These are phyloP conservation scores for Cryptosporidium parvum DNA, from an alignment of 169 alveolate species.

Conservation along the genomic window DNA sequence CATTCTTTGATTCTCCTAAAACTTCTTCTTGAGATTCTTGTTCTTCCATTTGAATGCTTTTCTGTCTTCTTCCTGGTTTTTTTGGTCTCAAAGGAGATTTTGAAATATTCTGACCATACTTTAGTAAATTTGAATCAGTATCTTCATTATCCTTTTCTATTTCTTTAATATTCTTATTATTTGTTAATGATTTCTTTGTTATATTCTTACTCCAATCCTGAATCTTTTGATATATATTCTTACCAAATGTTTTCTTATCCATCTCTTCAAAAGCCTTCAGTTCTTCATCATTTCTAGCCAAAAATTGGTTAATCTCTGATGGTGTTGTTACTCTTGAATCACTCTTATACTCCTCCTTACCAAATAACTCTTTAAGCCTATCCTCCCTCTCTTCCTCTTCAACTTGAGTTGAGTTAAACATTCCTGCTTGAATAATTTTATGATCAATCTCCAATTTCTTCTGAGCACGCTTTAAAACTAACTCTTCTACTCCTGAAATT, in stretches of 20 bases:
- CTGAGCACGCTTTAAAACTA: slow-evolving; percentile 90
- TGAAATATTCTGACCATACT: slow-evolving; percentile 29
- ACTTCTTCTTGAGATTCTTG: slow-evolving; percentile 8
- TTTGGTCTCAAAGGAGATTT: slow-evolving; percentile 58
- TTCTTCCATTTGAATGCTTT: neutral
- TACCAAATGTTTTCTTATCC: slow-evolving; percentile 86
- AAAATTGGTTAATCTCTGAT: slow-evolving; percentile 85
- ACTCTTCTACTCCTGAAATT: slow-evolving; percentile 91
- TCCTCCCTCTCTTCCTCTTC: slow-evolving; percentile 88
- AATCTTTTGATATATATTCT: slow-evolving; percentile 79
- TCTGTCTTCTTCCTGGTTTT: slow-evolving; percentile 68
- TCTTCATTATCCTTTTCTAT: neutral
- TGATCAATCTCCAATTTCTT: slow-evolving; percentile 91
- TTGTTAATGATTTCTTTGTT: neutral
- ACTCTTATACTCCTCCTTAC: slow-evolving; percentile 84
- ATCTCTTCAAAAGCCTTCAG: slow-evolving; percentile 83
- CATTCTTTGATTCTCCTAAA: no score
- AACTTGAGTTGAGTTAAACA: slow-evolving; percentile 86
- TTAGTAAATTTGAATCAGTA: slow-evolving; percentile 1
- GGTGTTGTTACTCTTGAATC: slow-evolving; percentile 85
- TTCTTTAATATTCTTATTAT: neutral
- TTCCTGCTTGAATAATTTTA: slow-evolving; percentile 93
- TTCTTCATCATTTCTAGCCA: slow-evolving; percentile 88
- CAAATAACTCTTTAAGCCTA: slow-evolving; percentile 85
- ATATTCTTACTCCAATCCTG: slow-evolving; percentile 49